A percentile compares a stretch with the other conserved stretches of the same genome.
Conservation (phyloP, 495 filamentous ascomycete species). For the Penicillium desertorum region DNA sequence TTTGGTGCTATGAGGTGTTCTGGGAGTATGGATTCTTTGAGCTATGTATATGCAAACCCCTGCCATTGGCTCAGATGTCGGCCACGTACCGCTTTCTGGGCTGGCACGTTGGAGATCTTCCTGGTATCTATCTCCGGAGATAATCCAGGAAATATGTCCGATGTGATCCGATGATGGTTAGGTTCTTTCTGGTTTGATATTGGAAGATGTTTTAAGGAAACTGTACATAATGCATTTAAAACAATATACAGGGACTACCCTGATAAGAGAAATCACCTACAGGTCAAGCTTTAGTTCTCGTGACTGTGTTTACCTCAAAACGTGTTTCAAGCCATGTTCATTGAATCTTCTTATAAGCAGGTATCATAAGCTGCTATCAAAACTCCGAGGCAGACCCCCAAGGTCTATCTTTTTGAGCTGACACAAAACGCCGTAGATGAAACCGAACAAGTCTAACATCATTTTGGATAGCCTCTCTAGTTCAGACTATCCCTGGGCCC, state of each 20-base stretch:
- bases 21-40: constrained; percentile 7
- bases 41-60: not conserved
- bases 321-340: not conserved
- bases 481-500: constrained; percentile 45
- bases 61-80: not conserved
- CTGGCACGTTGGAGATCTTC: not conserved
- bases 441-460: not conserved
- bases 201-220: not conserved
- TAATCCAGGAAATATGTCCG: not conserved
- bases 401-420: not conserved
- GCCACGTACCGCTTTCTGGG: not conserved
- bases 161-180: not conserved
- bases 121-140: not conserved
- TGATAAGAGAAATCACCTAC: not conserved
- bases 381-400: not conserved
- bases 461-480: constrained; percentile 13
- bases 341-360: not conserved
- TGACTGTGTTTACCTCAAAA: not conserved
- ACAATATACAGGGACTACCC: not conserved
- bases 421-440: not conserved
- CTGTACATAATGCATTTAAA: constrained; percentile 4
- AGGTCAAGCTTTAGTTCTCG: not conserved
- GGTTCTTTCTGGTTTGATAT: not conserved
- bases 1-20: constrained; percentile 9
- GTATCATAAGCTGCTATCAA: not conserved